Percentiles rank a stretch among this genome's conserved stretches.
These are phyloP conservation scores for Oxytropis ochrocephala DNA, from an alignment of 306 rosid species.

Conservation along the genomic window DNA sequence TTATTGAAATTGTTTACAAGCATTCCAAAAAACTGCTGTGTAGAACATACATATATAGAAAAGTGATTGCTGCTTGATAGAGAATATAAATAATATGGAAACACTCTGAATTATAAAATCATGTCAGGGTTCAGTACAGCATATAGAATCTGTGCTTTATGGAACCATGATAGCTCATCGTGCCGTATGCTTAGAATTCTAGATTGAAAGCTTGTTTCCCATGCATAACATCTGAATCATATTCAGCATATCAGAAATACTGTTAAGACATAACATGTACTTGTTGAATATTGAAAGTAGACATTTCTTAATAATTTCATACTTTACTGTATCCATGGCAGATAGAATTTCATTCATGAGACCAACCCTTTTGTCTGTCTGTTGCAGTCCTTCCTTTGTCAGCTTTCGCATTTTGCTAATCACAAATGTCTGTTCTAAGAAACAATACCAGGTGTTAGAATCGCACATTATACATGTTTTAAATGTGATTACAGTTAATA, in stretches of 20 bases:
- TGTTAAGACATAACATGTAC: not conserved
- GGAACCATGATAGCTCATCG: conserved; percentile 63
- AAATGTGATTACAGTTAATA: too few species aligned
- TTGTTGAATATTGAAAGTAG: not conserved
- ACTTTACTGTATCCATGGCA: conserved; percentile 93
- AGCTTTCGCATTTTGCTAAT: conserved; percentile 67
- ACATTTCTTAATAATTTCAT: conserved; percentile 19
- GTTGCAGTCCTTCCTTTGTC: conserved; percentile 63
- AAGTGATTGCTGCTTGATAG: too few species aligned
- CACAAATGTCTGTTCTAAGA: conserved; percentile 44
- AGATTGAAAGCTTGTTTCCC: conserved; percentile 80
- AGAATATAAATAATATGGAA: too few species aligned
- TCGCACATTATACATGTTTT: too few species aligned
- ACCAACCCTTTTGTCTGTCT: conserved; percentile 87
- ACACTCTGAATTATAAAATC: not conserved
- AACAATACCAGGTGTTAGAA: too few species aligned
- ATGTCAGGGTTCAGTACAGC: conserved; percentile 47
- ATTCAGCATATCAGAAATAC: conserved; percentile 20
- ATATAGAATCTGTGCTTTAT: conserved; percentile 60
- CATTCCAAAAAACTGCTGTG: too few species aligned
- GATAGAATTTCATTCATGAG: conserved; percentile 74
- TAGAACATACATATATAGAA: too few species aligned
- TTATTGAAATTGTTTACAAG: too few species aligned
- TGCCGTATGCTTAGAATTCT: conserved; percentile 60
- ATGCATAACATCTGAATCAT: conserved; percentile 78